Evolutionary conservation across 495 filamentous ascomycete species (phyloP).

Genomic region (Tuber melanosporum): DNA sequence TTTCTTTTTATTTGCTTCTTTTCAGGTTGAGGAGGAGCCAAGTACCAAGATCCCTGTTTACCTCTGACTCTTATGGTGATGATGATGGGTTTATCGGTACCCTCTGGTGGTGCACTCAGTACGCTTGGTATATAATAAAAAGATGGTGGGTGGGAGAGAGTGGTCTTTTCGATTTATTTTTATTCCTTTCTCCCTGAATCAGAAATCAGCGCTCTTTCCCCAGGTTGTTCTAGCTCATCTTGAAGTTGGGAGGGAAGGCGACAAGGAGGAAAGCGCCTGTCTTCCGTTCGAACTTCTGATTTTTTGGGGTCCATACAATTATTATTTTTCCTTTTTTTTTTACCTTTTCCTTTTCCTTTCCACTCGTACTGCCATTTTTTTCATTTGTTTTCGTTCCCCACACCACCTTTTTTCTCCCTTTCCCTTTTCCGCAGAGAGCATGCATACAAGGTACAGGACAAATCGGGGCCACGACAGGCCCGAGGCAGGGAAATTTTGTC

Average conservation of each 20-base stretch:
- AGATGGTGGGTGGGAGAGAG: not conserved
- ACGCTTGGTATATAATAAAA: not conserved
- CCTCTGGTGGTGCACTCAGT: not conserved
- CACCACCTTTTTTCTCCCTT: slow-evolving; percentile 2
- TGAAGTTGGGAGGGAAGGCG: not conserved
- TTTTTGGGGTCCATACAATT: not conserved
- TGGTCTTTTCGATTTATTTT: slow-evolving; percentile 2
- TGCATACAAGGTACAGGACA: not conserved
- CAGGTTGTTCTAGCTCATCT: slow-evolving; percentile 4
- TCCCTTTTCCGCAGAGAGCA: not conserved
- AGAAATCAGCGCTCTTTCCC: not conserved
- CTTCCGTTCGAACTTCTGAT: not conserved
- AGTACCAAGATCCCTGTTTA: not conserved
- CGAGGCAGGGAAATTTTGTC: not conserved
- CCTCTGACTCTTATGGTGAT: not conserved
- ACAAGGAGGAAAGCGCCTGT: slow-evolving; percentile 3
- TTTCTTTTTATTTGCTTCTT: not conserved
- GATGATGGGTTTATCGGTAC: not conserved
- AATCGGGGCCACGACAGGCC: not conserved
- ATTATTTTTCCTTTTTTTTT: not conserved
- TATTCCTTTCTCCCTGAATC: not conserved
- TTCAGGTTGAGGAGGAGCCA: not conserved
- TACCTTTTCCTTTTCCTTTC: not conserved
- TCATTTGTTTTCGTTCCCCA: slow-evolving; percentile 5
- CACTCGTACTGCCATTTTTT: not conserved